A percentile compares a stretch with the other conserved stretches of the same genome.
These are phyloP conservation scores for Obelidium mucronatum DNA, from an alignment of 192 early-diverging fungal species.

Conservation along the genomic window DNA sequence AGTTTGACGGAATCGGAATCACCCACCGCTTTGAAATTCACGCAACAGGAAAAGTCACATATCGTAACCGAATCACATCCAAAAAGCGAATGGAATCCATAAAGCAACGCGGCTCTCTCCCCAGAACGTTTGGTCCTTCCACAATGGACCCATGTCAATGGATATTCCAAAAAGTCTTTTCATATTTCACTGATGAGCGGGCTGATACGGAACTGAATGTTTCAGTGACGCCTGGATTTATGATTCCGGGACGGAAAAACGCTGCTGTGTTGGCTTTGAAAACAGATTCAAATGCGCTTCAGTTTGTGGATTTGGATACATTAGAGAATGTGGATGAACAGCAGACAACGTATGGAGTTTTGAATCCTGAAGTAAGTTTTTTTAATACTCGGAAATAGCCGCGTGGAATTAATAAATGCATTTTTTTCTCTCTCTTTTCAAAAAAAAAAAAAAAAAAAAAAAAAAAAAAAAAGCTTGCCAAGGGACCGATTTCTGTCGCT, in stretches of 20 bases:
- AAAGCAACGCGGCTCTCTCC: not conserved
- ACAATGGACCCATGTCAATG: constrained; percentile 2
- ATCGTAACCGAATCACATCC: constrained; percentile 17
- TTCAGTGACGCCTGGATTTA: not conserved
- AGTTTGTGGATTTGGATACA: not conserved
- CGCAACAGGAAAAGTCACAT: not conserved
- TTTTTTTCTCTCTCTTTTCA: not conserved
- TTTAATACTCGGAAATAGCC: not conserved
- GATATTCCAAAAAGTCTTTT: not conserved
- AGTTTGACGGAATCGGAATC: constrained; percentile 24
- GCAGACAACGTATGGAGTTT: not conserved
- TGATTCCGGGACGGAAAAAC: not conserved
- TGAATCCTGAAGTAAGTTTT: constrained; percentile 3
- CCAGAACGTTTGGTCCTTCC: constrained; percentile 8
- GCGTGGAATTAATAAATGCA: not conserved
- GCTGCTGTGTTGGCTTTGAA: not conserved
- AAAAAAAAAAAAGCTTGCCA: constrained; percentile 10
- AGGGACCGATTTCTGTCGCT: not conserved
- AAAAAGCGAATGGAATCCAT: not conserved
- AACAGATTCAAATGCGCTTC: constrained; percentile 13
- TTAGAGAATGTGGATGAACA: not conserved
- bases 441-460: too few relatives aligned
- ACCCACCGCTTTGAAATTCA: constrained; percentile 19
- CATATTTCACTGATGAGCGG: not conserved
- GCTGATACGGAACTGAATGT: not conserved